Evolutionary conservation across 2,329 filamentous ascomycete species (phyloP).

Genomic region (Fusarium sp.): DNA sequence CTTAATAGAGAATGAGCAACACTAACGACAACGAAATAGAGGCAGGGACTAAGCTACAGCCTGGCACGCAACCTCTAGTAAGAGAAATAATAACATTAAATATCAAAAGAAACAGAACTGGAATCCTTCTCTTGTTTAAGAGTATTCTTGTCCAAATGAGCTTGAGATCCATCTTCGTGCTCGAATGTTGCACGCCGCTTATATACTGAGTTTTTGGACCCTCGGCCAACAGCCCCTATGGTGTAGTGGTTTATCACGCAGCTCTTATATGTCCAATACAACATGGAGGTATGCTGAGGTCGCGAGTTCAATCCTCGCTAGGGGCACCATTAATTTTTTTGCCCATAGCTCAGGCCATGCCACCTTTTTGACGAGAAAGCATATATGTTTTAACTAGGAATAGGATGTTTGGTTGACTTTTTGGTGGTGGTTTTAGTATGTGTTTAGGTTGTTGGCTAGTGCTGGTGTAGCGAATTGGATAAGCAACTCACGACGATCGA

Average conservation of each 20-base stretch:
- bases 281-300: conserved; percentile 40
- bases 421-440: not conserved
- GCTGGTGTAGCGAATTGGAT: not conserved
- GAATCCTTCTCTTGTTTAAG: not conserved
- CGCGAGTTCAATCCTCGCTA: conserved; percentile 42
- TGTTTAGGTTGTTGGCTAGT: not conserved
- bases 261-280: conserved; percentile 40
- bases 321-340: conserved; percentile 30
- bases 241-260: conserved; percentile 43
- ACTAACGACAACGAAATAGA: not conserved
- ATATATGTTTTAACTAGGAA: not conserved
- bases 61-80: not conserved
- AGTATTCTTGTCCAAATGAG: too few species aligned
- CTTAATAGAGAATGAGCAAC: not conserved
- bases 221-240: conserved; percentile 36
- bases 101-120: not conserved
- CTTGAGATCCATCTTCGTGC: accelerated
- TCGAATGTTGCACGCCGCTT: not conserved
- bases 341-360: not conserved
- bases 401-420: not conserved
- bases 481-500: not conserved
- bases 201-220: not conserved
- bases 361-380: accelerated
- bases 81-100: not conserved
- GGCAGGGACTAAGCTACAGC: not conserved